Conservation (phyloP, 1,284 basidiomycete species). For the Ganoderma leucocontextum region DNA sequence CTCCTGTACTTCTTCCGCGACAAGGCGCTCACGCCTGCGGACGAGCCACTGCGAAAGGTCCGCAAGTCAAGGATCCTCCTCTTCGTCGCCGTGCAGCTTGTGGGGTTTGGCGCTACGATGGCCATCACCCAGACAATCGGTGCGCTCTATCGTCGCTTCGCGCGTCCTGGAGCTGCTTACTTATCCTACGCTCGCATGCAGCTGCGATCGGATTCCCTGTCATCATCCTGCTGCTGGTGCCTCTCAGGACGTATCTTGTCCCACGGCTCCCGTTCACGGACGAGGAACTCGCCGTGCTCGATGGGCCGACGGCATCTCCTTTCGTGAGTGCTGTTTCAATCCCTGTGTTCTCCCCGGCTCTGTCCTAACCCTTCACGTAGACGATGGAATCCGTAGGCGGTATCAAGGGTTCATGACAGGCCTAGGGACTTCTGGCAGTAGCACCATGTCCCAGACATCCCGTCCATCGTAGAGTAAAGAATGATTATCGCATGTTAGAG, state of each 20-base stretch:
- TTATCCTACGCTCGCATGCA: constrained; percentile 36
- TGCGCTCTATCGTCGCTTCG: constrained; percentile 45
- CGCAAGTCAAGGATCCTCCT: constrained; percentile 80
- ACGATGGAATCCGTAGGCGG: constrained; percentile 60
- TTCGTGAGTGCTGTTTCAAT: constrained; percentile 63
- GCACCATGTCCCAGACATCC: background rate
- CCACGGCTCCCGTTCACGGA: constrained; percentile 82
- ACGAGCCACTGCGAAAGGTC: constrained; percentile 80
- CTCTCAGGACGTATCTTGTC: constrained; percentile 77
- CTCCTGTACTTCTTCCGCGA: constrained; percentile 88
- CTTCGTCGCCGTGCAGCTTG: constrained; percentile 83
- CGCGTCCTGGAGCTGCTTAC: background rate
- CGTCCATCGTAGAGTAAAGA: background rate
- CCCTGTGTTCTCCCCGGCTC: background rate
- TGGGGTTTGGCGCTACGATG: constrained; percentile 91
- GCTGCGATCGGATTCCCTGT: constrained; percentile 93
- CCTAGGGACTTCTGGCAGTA: background rate
- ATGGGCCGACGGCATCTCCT: constrained; percentile 87
- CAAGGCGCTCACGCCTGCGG: constrained; percentile 61
- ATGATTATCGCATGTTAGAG: background rate
- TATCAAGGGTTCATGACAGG: background rate
- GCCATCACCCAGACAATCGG: constrained; percentile 93
- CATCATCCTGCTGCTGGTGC: constrained; percentile 90
- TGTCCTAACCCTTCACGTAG: constrained; percentile 34
- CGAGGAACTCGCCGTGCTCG: constrained; percentile 86